Conservation (phyloP, 768 basidiomycete genomes). For the Pholiota microspora region DNA sequence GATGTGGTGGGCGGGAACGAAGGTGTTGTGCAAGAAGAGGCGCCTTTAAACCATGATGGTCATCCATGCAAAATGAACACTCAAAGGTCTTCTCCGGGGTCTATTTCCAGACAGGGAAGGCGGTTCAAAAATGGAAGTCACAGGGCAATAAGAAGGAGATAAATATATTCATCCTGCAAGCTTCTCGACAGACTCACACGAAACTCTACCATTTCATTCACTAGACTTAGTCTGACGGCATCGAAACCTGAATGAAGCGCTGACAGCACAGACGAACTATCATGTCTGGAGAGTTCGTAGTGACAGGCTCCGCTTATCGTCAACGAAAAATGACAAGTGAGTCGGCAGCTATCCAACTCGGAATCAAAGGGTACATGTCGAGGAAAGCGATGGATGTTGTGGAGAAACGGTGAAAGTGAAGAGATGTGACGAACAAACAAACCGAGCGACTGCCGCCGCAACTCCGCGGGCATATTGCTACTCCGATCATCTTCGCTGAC, state of each 20-base stretch:
- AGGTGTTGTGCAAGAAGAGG: slow-evolving; percentile 39
- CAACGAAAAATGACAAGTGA: not conserved
- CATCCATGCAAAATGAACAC: slow-evolving; percentile 46
- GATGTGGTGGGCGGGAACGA: slow-evolving; percentile 39
- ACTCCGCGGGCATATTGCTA: slow-evolving; percentile 27
- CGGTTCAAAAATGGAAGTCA: slow-evolving; percentile 41
- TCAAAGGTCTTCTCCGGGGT: slow-evolving; percentile 56
- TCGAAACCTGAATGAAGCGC: slow-evolving; percentile 19
- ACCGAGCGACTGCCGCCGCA: slow-evolving; percentile 22
- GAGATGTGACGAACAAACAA: slow-evolving; percentile 3
- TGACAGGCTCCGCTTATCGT: slow-evolving; percentile 2
- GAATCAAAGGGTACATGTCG: not conserved
- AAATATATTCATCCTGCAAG: slow-evolving; percentile 30
- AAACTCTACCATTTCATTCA: slow-evolving; percentile 26
- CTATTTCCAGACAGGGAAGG: slow-evolving; percentile 51
- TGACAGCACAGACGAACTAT: slow-evolving; percentile 20
- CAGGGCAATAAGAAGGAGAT: slow-evolving; percentile 34
- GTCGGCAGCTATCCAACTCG: not conserved
- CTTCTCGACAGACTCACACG: slow-evolving; percentile 42
- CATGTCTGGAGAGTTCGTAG: slow-evolving; percentile 1
- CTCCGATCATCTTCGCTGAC: slow-evolving; percentile 33
- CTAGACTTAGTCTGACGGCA: slow-evolving; percentile 23
- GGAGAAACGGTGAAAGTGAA: not conserved
- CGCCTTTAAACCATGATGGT: slow-evolving; percentile 44
- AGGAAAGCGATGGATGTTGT: not conserved